A percentile compares a stretch with the other conserved stretches of the same genome.
Conservation (phyloP, 1,284 basidiomycete genomes). For the Marasmius fiardii region DNA sequence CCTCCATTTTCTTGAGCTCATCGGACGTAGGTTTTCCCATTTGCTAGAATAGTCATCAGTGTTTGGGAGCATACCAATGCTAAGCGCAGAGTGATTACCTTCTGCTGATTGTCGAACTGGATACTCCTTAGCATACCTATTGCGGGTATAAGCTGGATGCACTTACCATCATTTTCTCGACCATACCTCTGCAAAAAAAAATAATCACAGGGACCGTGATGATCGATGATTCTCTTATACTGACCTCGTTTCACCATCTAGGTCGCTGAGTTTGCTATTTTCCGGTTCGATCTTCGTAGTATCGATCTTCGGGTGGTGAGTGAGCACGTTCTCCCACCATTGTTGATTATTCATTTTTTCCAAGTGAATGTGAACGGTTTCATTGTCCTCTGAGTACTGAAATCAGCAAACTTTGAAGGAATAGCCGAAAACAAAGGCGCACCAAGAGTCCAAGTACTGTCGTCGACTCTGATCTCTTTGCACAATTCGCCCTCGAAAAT, state of each 20-base stretch:
- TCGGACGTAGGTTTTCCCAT: conserved; percentile 94
- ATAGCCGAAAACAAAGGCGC: conserved; percentile 26
- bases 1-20: conserved; percentile 87
- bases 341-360: conserved; percentile 86
- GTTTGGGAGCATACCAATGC: conserved; percentile 7
- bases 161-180: conserved; percentile 99
- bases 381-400: conserved; percentile 67
- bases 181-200: conserved; percentile 73
- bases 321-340: conserved; percentile 98
- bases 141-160: conserved; percentile 10
- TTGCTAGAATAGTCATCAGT: conserved; percentile 53
- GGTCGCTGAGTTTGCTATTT: conserved; percentile 94
- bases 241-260: conserved; percentile 90
- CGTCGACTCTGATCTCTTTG: conserved; percentile 92
- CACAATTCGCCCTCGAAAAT: conserved; percentile 92
- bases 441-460: conserved; percentile 97
- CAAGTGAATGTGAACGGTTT: conserved; percentile 72
- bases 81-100: conserved; percentile 43
- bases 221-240: conserved; percentile 13
- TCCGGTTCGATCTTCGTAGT: conserved; percentile 95
- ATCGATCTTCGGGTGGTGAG: conserved; percentile 95
- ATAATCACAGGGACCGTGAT: conserved; percentile 5
- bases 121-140: conserved; percentile 9
- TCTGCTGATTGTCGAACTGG: conserved; percentile 97
- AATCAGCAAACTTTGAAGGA: not conserved